Evolutionary conservation across 768 basidiomycete species (phyloP).

Genomic region (Psilocybe cubensis): DNA sequence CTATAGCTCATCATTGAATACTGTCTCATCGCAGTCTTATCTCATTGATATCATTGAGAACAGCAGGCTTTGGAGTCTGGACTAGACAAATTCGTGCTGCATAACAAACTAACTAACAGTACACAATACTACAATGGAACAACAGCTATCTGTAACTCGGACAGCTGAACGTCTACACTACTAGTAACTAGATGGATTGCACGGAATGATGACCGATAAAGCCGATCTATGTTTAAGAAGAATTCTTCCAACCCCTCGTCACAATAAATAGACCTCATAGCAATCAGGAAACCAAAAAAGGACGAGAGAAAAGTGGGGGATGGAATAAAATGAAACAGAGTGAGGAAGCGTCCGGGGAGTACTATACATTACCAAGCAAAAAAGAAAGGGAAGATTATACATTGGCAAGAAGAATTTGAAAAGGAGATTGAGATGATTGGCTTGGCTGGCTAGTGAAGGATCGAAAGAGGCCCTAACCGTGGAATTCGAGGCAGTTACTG

Average conservation of each 20-base stretch:
- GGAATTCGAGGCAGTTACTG: slow-evolving; percentile 65
- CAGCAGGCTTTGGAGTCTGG: too few species aligned
- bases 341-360: too few species aligned
- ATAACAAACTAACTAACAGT: background rate
- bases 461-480: slow-evolving; percentile 28
- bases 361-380: background rate
- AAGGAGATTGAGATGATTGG: background rate
- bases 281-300: background rate
- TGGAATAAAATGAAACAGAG: background rate
- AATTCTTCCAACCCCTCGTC: background rate
- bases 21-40: too few species aligned
- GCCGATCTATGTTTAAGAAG: background rate
- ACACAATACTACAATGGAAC: background rate
- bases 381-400: background rate
- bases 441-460: background rate
- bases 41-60: too few species aligned
- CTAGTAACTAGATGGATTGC: too few species aligned
- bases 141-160: background rate
- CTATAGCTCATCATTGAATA: too few species aligned
- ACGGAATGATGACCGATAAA: background rate
- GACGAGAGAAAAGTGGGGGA: background rate
- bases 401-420: background rate
- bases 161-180: background rate
- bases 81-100: too few species aligned
- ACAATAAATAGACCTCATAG: background rate